phyloP scores from a whole-genome alignment of 2,329 filamentous ascomycete genomes.

The Fusarium chlamydosporum region DNA sequence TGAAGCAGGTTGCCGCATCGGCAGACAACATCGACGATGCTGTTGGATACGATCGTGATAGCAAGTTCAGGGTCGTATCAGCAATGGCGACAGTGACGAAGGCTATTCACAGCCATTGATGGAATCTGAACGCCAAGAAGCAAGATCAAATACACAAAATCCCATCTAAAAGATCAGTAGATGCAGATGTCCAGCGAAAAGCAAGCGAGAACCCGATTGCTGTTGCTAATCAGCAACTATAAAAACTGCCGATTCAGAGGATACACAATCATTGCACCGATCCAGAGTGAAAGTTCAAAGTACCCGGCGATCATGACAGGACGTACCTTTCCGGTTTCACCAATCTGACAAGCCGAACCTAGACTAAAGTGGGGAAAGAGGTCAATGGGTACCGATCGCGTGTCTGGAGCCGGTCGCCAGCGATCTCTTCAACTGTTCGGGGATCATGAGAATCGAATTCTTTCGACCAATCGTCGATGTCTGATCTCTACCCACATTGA shows the following conservation, averaged over 20 bases:
- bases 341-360: slow-evolving; percentile 25
- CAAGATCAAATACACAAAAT: background rate
- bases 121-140: slow-evolving; percentile 8
- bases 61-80: slow-evolving; percentile 7
- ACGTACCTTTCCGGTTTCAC: background rate
- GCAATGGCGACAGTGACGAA: slow-evolving; percentile 15
- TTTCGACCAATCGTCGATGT: slow-evolving; percentile 23
- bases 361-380: slow-evolving; percentile 18
- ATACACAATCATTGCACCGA: slow-evolving; percentile 29
- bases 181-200: background rate
- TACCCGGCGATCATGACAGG: slow-evolving; percentile 28
- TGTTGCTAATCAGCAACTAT: background rate
- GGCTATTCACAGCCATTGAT: slow-evolving; percentile 15
- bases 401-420: slow-evolving; percentile 34
- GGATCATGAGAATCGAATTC: slow-evolving; percentile 36
- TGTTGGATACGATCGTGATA: slow-evolving; percentile 1
- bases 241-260: slow-evolving; percentile 16
- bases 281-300: slow-evolving; percentile 22
- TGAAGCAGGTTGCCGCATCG: background rate
- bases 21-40: slow-evolving; percentile 11
- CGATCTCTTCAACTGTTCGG: slow-evolving; percentile 43
- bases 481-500: slow-evolving; percentile 5
- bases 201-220: background rate
- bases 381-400: slow-evolving; percentile 44
- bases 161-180: background rate